A percentile compares a stretch with the other conserved stretches of the same genome.
phyloP scores from a whole-genome alignment of 2,329 filamentous ascomycete species.

The Paraphaeosphaeria minitans region DNA sequence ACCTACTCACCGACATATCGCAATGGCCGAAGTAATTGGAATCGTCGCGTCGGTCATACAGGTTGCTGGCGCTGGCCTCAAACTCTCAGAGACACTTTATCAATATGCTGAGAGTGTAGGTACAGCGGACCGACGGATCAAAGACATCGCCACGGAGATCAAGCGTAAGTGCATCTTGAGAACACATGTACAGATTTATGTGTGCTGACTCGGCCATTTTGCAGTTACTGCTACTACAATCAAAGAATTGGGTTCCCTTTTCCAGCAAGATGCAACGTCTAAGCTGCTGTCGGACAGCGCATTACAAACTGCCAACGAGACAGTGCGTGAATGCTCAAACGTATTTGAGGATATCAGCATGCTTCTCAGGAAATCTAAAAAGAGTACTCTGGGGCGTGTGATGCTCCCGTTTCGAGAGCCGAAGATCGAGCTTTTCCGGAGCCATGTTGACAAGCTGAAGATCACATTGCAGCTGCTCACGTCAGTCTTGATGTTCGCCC shows the following conservation, averaged over 20 bases:
- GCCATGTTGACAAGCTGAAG: conserved; percentile 38
- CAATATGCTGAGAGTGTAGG: conserved; percentile 39
- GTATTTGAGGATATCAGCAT: conserved; percentile 34
- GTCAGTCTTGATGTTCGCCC: conserved; percentile 34
- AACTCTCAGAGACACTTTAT: conserved; percentile 37
- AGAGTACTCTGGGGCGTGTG: conserved; percentile 29
- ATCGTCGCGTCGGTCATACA: conserved; percentile 40
- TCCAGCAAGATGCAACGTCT: conserved; percentile 31
- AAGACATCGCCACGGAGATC: conserved; percentile 37
- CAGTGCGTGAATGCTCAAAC: conserved; percentile 32
- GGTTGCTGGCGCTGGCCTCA: conserved; percentile 36
- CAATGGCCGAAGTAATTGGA: conserved; percentile 33
- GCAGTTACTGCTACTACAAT: conserved; percentile 34
- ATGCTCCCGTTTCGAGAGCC: conserved; percentile 38
- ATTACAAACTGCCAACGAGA: conserved; percentile 32
- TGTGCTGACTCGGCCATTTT: neutral
- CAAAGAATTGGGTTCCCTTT: conserved; percentile 34
- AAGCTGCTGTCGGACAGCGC: conserved; percentile 33
- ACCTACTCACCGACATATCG: neutral
- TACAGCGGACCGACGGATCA: conserved; percentile 34
- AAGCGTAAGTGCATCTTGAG: neutral
- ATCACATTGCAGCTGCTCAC: conserved; percentile 37
- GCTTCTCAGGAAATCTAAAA: conserved; percentile 33
- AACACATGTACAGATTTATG: neutral
- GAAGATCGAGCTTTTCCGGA: conserved; percentile 36